Base-by-base conservation (phyloP, 306 rosid species). In the Cucurbita moschata region DNA sequence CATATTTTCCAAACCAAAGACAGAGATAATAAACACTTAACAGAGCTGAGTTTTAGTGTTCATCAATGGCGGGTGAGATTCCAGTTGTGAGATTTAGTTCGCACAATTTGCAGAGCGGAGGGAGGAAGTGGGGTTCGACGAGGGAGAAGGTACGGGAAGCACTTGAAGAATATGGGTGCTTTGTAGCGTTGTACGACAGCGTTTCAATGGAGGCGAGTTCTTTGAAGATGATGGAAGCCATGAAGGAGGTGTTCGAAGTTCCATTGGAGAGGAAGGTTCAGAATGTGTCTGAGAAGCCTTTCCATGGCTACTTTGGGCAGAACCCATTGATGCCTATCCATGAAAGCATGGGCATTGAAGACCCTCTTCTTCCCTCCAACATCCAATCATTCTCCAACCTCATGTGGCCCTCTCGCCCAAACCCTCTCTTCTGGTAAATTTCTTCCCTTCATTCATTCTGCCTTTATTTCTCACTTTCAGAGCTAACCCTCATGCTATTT, bases 261-360 rank as follows among this genome's bases (percentile, higher is more conserved):
- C 85, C 87, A 43, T 74, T 80, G 5, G 67, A 71, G 57, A 78
- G 78, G 64, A 84, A 84, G 71, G 39, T 81, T 83, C 55, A 66
- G 26, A 84, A 81, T 71, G 80, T 77, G 35, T 81, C 82, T 42
- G 83, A 79, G n/a, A 84, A 81, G 50, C 80, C 85, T 35, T 71
- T 74, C 43, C 82, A 75, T 69, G 88, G 88, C 18, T 81, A 84
- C 49, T 81, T 84, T 37, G 88, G 85, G 11, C 82, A 81, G 58
- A 76, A 79, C 47, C 85, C 79, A 16, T 51, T 37, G 0, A 19
- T 84, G 38, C 88, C 88, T 15, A 83, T 84, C 74, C 88, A 84
- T 70, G 88, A 84, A 78, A 84, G 85, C 73, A 38, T 84, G 78
- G 88, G 88, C 23, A 84, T 84, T 18, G 85, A 81, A 69, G 51